Evolutionary conservation across 2,329 filamentous ascomycete species (phyloP), one percentile per base, ranked within the genome.

Genomic region (Aspergillus awamori): DNA sequence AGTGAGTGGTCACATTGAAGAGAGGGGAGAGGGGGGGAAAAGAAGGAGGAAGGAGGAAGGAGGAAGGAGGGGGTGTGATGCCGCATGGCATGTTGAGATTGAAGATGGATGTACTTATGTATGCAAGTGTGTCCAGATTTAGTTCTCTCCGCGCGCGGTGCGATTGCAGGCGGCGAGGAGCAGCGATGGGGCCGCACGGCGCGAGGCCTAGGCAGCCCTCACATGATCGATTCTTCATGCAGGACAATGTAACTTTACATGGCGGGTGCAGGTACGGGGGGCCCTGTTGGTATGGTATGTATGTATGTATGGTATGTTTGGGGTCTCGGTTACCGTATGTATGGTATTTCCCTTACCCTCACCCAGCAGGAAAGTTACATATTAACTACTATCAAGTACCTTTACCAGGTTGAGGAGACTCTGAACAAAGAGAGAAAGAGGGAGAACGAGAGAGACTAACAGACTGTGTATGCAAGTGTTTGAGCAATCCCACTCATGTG

Each of bases 191-290:
- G 17, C 17, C 41, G 41, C 24, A 36, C 33, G 10, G 54, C n/a
- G 58, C 43, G 6, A 57, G 59, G 57, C 30, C 55, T 55, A 61
- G 47, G 41, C 33, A 53, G 56, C 53, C 33, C 65, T 72, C 72
- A 74, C 72, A 74, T 74, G 72, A 74, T 71, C 65, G 45, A 64
- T 63, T 72, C 71, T 74, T 72, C 72, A 74, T 74, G 72, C 70
- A 72, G 65, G 70, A 74, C 69, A 71, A 65, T 54, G 53, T 60
- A 63, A 57, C 65, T 62, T 36, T 62, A 65, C 61, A 62, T 65
- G 58, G 61, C 47, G 39, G 55, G 30, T 56, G 59, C 53, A 58
- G 61, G 60, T 55, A 61, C 39, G 17, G 39, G 20, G 28, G 45
- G 11, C 22, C 22, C 11, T 49, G 24, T 10, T 10, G 24, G 47